A percentile compares a stretch with the other conserved stretches of the same genome.
Conservation (phyloP, 2,329 filamentous ascomycete genomes). For the Penicillium sp. region DNA sequence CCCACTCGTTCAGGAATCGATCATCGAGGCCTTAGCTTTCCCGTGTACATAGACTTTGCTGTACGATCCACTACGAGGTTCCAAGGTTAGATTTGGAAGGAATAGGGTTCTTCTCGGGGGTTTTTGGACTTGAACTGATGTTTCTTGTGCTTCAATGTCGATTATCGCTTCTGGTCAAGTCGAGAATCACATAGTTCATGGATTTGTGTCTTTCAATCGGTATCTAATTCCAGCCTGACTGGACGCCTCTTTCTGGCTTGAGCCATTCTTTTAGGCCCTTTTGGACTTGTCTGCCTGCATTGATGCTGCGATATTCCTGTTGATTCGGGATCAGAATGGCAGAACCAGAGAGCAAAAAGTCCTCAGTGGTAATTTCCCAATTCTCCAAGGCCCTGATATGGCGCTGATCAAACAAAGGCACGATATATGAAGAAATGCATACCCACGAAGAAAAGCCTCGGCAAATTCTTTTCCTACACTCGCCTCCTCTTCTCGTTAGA, state of each 20-base stretch:
- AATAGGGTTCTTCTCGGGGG: background rate
- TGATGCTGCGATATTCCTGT: background rate
- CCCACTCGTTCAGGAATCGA: background rate
- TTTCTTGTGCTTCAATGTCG: background rate
- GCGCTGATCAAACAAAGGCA: slow-evolving; percentile 4
- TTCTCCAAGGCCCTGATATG: background rate
- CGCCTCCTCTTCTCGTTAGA: slow-evolving; percentile 30
- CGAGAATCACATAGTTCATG: background rate
- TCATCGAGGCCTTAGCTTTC: background rate
- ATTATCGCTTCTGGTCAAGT: background rate
- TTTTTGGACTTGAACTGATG: background rate
- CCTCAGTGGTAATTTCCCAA: background rate
- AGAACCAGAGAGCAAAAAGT: background rate
- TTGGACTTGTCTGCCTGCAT: background rate
- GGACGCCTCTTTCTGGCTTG: background rate
- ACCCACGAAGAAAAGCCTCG: slow-evolving; percentile 21
- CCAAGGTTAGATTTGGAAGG: background rate
- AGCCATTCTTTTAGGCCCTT: background rate
- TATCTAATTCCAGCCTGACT: background rate
- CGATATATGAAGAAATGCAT: slow-evolving; percentile 17
- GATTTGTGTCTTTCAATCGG: background rate
- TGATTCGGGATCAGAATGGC: background rate
- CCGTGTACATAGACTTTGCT: background rate
- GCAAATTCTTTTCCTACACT: slow-evolving; percentile 25
- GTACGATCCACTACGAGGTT: background rate